These are phyloP conservation scores for Arabis hirsuta DNA, from an alignment of 345 rosid species.

Conservation along the genomic window DNA sequence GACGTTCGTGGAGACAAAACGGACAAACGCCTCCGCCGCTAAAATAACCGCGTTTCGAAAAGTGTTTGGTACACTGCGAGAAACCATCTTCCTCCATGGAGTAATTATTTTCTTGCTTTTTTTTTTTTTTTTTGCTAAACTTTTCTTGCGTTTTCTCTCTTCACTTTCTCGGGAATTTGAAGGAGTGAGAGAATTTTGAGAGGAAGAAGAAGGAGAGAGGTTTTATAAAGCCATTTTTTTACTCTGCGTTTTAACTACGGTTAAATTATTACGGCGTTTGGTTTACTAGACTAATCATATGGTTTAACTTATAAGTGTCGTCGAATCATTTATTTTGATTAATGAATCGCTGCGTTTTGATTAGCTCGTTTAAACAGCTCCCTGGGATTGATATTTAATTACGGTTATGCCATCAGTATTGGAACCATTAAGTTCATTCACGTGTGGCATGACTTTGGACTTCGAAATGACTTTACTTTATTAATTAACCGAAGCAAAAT, in stretches of 20 bases:
- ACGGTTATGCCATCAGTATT: constrained; percentile 30
- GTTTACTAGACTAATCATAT: constrained; percentile 2
- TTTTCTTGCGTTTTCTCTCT: constrained; percentile 5
- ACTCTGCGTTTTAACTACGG: constrained; percentile 32
- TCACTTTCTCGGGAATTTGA: constrained; percentile 25
- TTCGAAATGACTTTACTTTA: background rate
- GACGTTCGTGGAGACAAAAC: constrained; percentile 77
- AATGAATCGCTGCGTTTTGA: constrained; percentile 20
- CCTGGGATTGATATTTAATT: constrained; percentile 1
- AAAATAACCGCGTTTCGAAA: constrained; percentile 51
- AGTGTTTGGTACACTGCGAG: constrained; percentile 76
- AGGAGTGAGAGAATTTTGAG: constrained; percentile 10
- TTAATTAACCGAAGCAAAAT: constrained; percentile 13
- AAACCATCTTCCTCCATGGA: constrained; percentile 66
- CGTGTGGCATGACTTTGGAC: constrained; percentile 39
- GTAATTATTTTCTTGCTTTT: too few species aligned
- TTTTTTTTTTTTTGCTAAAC: too few species aligned
- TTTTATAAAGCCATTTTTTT: constrained; percentile 18
- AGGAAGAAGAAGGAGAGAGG: background rate
- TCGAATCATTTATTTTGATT: constrained; percentile 14
- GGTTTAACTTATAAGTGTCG: constrained; percentile 32
- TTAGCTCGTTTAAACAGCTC: background rate
- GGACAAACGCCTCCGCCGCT: constrained; percentile 82
- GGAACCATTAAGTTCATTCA: constrained; percentile 44
- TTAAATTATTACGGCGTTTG: constrained; percentile 37